A percentile compares a stretch with the other conserved stretches of the same genome.
phyloP scores from a whole-genome alignment of 1,284 basidiomycete genomes.

The Golubevia sp. region DNA sequence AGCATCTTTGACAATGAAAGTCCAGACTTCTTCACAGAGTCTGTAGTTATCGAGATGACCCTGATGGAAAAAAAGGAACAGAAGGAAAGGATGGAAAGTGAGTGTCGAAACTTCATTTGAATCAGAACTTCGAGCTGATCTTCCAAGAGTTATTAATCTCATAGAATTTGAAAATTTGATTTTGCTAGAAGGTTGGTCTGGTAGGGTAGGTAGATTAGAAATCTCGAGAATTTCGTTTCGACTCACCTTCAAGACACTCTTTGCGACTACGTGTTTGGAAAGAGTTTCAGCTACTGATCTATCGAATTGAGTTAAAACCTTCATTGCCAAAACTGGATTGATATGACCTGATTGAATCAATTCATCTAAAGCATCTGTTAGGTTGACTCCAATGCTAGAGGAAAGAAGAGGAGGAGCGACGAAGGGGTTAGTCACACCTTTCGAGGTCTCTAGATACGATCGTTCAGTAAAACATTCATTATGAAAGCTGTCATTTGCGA shows the following conservation, averaged over 20 bases:
- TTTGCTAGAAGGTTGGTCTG: too few relatives aligned
- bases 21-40: constrained; percentile 60
- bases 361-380: constrained; percentile 98
- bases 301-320: constrained; percentile 70
- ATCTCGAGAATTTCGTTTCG: too few relatives aligned
- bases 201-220: too few relatives aligned
- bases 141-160: too few relatives aligned
- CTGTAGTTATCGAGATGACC: constrained; percentile 56
- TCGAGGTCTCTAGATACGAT: too few relatives aligned
- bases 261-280: constrained; percentile 49
- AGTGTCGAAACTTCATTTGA: too few relatives aligned
- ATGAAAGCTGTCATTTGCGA: too few relatives aligned
- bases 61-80: constrained; percentile 11
- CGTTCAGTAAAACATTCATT: too few relatives aligned
- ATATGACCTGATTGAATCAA: constrained; percentile 96
- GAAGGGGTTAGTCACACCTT: too few relatives aligned
- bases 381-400: constrained; percentile 86
- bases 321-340: constrained; percentile 95
- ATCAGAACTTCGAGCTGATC: too few relatives aligned
- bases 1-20: constrained; percentile 52
- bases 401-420: too few relatives aligned
- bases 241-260: constrained; percentile 47
- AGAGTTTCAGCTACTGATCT: constrained; percentile 55
- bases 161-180: too few relatives aligned
- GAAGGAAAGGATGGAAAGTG: constrained; percentile 8